A percentile compares a stretch with the other conserved stretches of the same genome.
Evolutionary conservation across 495 filamentous ascomycete genomes (phyloP).

Genomic region (Xylaria palmicola): DNA sequence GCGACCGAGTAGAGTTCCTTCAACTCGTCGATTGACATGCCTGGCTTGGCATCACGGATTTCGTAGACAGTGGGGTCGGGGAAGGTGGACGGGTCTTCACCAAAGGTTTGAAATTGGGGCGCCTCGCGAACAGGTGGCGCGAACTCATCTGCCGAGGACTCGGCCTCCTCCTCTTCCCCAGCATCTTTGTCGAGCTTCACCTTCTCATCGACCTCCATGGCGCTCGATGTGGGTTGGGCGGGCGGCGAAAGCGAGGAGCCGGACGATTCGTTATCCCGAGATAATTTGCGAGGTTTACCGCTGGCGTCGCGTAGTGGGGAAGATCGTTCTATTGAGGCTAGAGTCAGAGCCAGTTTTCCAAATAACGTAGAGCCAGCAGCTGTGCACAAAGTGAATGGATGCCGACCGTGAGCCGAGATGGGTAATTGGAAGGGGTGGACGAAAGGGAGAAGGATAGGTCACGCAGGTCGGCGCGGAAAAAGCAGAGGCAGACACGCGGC

Average conservation of each 20-base stretch:
- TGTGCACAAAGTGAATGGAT: not conserved
- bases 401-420: not conserved
- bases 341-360: not conserved
- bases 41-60: conserved; percentile 69
- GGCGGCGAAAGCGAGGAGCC: conserved; percentile 66
- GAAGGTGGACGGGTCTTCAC: conserved; percentile 85
- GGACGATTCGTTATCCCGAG: conserved; percentile 55
- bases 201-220: conserved; percentile 53
- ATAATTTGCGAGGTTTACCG: conserved; percentile 46
- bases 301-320: conserved; percentile 43
- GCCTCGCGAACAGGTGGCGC: conserved; percentile 73
- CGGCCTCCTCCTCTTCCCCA: conserved; percentile 54
- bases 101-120: conserved; percentile 77
- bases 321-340: conserved; percentile 37
- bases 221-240: conserved; percentile 45
- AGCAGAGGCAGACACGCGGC: not conserved
- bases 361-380: not conserved
- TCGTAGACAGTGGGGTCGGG: conserved; percentile 94
- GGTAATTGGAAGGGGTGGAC: not conserved
- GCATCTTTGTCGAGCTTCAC: conserved; percentile 46
- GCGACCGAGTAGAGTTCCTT: conserved; percentile 85
- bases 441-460: not conserved
- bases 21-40: conserved; percentile 78
- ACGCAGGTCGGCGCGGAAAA: not conserved
- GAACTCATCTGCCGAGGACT: conserved; percentile 67